A percentile compares a stretch with the other conserved stretches of the same genome.
Conservation (phyloP, 768 basidiomycete species). For the Holtermannia corniformis region DNA sequence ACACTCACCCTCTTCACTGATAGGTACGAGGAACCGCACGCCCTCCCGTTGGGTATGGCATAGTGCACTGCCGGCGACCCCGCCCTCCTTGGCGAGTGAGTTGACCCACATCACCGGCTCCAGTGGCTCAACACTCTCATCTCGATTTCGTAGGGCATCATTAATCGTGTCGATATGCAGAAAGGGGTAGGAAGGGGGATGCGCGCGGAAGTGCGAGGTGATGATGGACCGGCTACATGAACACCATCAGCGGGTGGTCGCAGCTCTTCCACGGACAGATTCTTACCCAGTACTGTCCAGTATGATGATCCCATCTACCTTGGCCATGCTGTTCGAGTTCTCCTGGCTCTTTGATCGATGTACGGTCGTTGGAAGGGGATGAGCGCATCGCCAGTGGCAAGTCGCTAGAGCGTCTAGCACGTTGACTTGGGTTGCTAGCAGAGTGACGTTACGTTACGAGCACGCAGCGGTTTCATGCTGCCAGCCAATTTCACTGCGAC, state of each 20-base stretch:
- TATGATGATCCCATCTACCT: constrained; percentile 40
- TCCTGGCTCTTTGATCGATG: no score
- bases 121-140: constrained; percentile 22
- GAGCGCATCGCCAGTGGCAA: no score
- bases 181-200: constrained; percentile 65
- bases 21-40: constrained; percentile 65
- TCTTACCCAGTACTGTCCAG: constrained; percentile 36
- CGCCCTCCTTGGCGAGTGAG: constrained; percentile 17
- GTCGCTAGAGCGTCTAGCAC: no score
- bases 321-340: constrained; percentile 25
- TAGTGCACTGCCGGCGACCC: constrained; percentile 48
- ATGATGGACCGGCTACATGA: constrained; percentile 63
- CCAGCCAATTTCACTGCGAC: no score
- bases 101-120: constrained; percentile 36
- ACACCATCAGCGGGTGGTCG: background rate
- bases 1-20: constrained; percentile 78
- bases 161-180: constrained; percentile 80
- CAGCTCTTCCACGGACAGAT: background rate
- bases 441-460: no score
- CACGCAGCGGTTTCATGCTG: no score
- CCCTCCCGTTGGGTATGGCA: constrained; percentile 73
- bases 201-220: constrained; percentile 78
- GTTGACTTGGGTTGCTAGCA: no score
- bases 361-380: no score
- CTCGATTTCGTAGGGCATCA: constrained; percentile 55